Conservation (phyloP, 192 early-diverging fungal genomes). For the Allomyces javanicus region DNA sequence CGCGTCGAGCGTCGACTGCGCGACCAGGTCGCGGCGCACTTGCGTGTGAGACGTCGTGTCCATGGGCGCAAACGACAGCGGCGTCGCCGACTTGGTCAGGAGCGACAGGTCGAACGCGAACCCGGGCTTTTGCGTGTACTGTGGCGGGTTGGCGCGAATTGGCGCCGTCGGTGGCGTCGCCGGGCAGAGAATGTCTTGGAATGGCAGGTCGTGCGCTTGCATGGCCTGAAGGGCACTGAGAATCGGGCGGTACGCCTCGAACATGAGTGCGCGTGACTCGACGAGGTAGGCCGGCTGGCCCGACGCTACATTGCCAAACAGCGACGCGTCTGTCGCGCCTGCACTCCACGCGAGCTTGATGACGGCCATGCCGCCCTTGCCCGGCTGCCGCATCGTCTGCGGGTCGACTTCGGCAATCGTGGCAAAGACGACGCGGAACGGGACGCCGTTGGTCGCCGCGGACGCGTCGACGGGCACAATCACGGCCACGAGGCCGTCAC, state of each 20-base stretch:
- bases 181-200: slow-evolving; percentile 8
- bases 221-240: slow-evolving; percentile 8
- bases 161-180: slow-evolving; percentile 3
- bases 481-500: background rate
- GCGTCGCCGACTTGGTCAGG: slow-evolving; percentile 1
- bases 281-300: slow-evolving; percentile 11
- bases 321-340: no score
- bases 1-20: slow-evolving; percentile 18
- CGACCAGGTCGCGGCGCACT: slow-evolving; percentile 1
- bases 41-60: no score
- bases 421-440: background rate
- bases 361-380: no score
- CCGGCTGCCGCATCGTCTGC: background rate
- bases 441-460: background rate
- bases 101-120: slow-evolving; percentile 10
- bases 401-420: background rate
- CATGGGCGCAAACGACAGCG: no score
- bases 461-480: background rate
- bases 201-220: slow-evolving; percentile 4
- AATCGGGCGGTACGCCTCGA: slow-evolving; percentile 14
- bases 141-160: slow-evolving; percentile 1
- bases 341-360: no score
- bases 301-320: background rate
- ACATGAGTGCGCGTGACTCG: slow-evolving; percentile 10
- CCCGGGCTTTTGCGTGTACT: slow-evolving; percentile 4